Evolutionary conservation across 495 filamentous ascomycete species (phyloP), one percentile per base, ranked within the genome.

Genomic region (Neurospora sp.): DNA sequence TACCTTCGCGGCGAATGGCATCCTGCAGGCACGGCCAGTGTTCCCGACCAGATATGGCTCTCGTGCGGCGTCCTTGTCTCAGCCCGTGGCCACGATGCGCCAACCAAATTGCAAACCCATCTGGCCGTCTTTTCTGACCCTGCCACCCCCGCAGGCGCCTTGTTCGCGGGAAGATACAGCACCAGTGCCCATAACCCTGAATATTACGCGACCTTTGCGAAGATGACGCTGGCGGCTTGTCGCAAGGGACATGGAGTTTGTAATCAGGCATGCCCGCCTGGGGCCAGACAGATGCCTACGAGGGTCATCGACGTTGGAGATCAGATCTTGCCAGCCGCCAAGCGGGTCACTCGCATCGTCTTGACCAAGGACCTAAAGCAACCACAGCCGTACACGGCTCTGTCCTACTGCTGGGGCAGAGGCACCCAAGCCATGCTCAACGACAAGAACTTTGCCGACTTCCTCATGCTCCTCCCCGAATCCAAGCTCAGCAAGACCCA

Each of bases 351-450:
- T 0, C 53, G 71, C 0, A 22, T 69, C 1, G 53, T 72, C 8
- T 42, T 72, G 14, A 27, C 71, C 8, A 42, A 69, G 3, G 38
- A 69, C 27, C 59, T 72, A 1, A 35, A 70, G 18, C 40, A 39
- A 5, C 48, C 48, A 2, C 20, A 72, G 9, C 48, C 48, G 1
- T 72, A 72, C n/a, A 72, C 39, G 1, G 48, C 71, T 31, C 71
- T 72, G 39, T 72, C 71, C 4, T 72, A 72, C n/a, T 72, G 71
- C 59, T 72, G 71, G 71, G 71, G 71, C 10, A 31, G 8, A 16
- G 71, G 71, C 0, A 72, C 70, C 1, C 53, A 39, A 1, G 61
- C 59, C 0, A 69, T 18, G 20, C 71, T 72, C 1, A 20, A 20
- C 12, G 53, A 42, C 20, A 7, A n/a, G 38, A 72, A 70, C n/a